Evolutionary conservation across 2,329 filamentous ascomycete species (phyloP).

Genomic region (Ophiostoma piceae): DNA sequence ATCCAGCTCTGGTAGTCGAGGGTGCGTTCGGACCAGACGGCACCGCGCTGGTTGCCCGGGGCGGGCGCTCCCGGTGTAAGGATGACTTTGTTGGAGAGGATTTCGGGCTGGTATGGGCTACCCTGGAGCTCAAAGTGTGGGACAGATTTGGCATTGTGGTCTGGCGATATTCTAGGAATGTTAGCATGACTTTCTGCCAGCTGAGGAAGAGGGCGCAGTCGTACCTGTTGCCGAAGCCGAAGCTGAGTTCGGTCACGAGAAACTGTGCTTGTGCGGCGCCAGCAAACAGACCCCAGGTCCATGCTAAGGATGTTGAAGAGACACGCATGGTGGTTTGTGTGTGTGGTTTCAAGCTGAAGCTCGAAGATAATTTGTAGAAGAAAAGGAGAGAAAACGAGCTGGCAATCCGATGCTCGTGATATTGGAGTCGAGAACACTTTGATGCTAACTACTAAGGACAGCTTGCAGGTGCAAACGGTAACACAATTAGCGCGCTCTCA

Average conservation of each 20-base stretch:
- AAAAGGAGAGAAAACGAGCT: not conserved
- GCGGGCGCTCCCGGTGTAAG: conserved; percentile 80
- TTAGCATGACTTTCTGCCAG: conserved; percentile 5
- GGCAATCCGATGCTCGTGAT: not conserved
- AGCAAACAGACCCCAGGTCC: conserved; percentile 27
- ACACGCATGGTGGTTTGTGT: conserved; percentile 24
- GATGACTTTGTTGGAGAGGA: conserved; percentile 84
- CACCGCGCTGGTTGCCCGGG: conserved; percentile 78
- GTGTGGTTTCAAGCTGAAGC: not conserved
- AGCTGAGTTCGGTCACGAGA: conserved; percentile 68
- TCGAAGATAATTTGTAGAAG: not conserved
- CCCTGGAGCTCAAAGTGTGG: conserved; percentile 53
- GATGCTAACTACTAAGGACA: conserved; percentile 22
- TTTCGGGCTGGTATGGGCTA: conserved; percentile 51
- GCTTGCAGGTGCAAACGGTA: conserved; percentile 25
- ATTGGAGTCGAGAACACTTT: not conserved
- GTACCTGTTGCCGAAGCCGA: conserved; percentile 51
- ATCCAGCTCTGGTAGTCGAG: conserved; percentile 67
- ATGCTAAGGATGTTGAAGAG: conserved; percentile 25
- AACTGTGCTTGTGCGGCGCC: conserved; percentile 55
- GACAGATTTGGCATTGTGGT: conserved; percentile 44
- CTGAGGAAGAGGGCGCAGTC: not conserved
- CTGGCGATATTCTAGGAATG: conserved; percentile 57
- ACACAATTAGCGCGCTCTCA: not conserved
- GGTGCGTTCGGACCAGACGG: conserved; percentile 67